Base-by-base conservation (phyloP, 2,329 filamentous ascomycete genomes). In the Epichloe uncinata region DNA sequence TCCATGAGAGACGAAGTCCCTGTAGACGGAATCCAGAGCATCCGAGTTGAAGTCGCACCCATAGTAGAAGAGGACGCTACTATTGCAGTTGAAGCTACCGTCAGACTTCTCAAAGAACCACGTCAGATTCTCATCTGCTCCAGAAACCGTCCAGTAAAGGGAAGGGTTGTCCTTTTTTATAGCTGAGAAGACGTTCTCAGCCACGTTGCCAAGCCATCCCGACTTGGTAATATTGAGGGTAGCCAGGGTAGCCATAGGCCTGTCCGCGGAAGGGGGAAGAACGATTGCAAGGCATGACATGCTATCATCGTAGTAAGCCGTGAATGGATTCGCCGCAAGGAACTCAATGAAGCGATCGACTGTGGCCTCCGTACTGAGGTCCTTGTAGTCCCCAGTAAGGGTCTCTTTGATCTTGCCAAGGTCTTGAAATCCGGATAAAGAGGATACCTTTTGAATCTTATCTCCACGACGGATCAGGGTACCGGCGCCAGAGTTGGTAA, bases 91-190 rank as follows among this genome's bases (percentile, higher is more conserved):
- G 60, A 96, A 78, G 67, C 87, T 95, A 50, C 93, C 91, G 58
- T 96, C 89, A 9, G 91, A 85, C 75, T 95, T 95, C 69, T 95
- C 90, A 58, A 95, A 94, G 74, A 97, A 96, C 93, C 91, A 97
- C 11, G 88, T 90, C 60, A 97, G 74, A 66, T 97, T 96, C 76
- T 97, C 91, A 60, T 97, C 90, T 58, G 94, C 85, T 62, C 90
- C 85, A 71, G 87, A 91, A 53, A 96, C 91, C n/a, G 89, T 95
- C 91, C 90, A 98, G 55, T 88, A 85, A 56, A 97, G 76, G 70
- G 85, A 88, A 50, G 89, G 82, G 66, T 90, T 85, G 63, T 96
- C 91, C 69, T 95, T 94, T 75, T 91, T 94, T 66, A 97, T 86
- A 54, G 86, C 85, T 55, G 85, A 81, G 66, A 97, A 95, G 51